phyloP scores from a whole-genome alignment of 1,139 yeast genomes.

The Blastobotrys proliferans region DNA sequence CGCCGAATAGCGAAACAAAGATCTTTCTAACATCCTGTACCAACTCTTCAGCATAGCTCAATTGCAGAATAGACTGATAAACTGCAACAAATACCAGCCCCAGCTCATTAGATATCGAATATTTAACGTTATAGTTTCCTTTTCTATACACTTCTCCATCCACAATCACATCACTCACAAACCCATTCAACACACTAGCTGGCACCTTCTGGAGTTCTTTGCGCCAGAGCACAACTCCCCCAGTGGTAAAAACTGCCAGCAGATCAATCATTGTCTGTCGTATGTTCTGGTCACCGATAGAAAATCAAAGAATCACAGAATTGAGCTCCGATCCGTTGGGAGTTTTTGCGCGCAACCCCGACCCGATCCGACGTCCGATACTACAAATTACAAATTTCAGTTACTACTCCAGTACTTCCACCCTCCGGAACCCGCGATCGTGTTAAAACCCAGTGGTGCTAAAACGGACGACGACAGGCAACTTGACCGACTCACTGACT shows the following conservation, averaged over 20 bases:
- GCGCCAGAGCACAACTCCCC: constrained; percentile 57
- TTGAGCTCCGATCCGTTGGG: no score
- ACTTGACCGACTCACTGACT: no score
- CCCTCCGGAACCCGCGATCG: background rate
- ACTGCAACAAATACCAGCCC: constrained; percentile 36
- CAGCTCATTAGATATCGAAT: constrained; percentile 33
- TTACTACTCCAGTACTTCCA: background rate
- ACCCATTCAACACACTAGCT: constrained; percentile 41
- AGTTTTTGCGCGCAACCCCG: no score
- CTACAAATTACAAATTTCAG: no score
- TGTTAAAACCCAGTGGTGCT: background rate
- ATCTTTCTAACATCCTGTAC: constrained; percentile 34
- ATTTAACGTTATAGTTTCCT: constrained; percentile 37
- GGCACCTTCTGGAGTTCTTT: constrained; percentile 36
- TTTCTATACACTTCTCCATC: constrained; percentile 27
- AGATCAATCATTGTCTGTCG: constrained; percentile 52
- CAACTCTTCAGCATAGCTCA: constrained; percentile 35
- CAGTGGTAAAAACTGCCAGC: constrained; percentile 50
- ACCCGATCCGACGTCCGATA: no score
- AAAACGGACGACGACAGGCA: background rate
- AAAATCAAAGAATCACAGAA: no score
- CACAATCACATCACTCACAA: constrained; percentile 49
- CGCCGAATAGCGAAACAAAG: constrained; percentile 31
- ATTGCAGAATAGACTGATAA: constrained; percentile 36
- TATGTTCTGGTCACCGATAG: no score